These are phyloP conservation scores for Amanita inopinata DNA, from an alignment of 768 basidiomycete species.

Conservation along the genomic window DNA sequence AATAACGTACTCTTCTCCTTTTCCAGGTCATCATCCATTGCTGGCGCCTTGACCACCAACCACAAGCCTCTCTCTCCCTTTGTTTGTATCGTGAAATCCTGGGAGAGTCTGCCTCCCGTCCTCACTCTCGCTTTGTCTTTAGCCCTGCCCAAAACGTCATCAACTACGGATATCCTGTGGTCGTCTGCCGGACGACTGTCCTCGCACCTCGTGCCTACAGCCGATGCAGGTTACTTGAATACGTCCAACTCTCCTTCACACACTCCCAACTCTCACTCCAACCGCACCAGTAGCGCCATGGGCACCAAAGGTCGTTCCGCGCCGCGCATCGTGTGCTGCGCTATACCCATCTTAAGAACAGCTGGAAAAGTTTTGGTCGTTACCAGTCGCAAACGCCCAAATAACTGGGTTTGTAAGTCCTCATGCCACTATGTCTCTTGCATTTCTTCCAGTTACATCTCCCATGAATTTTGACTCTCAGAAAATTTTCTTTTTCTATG, in stretches of 20 bases:
- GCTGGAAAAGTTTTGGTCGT: conserved; percentile 75
- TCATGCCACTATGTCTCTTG: conserved; percentile 10
- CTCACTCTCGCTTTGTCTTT: conserved; percentile 1
- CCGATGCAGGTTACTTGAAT: conserved; percentile 22
- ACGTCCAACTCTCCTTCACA: conserved; percentile 9
- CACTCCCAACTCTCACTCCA: conserved; percentile 13
- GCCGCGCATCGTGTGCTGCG: conserved; percentile 85
- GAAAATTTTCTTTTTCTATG: conserved; percentile 7
- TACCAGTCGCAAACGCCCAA: conserved; percentile 74
- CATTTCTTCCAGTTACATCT: conserved; percentile 8
- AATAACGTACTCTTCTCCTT: neutral
- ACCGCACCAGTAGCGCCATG: conserved; percentile 23
- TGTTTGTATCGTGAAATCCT: neutral
- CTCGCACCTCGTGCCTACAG: conserved; percentile 12
- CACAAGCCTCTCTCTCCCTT: neutral
- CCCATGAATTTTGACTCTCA: conserved; percentile 9
- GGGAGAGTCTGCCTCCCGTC: neutral
- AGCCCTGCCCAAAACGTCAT: conserved; percentile 7
- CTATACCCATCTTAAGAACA: conserved; percentile 71
- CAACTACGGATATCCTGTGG: conserved; percentile 12
- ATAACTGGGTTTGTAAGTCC: conserved; percentile 83
- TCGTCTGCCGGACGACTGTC: conserved; percentile 17
- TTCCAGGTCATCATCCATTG: conserved; percentile 4
- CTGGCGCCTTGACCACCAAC: neutral
- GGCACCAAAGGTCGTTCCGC: conserved; percentile 67